Conservation (phyloP, 176 grass and related monocot genomes). For the Raddia guianensis region DNA sequence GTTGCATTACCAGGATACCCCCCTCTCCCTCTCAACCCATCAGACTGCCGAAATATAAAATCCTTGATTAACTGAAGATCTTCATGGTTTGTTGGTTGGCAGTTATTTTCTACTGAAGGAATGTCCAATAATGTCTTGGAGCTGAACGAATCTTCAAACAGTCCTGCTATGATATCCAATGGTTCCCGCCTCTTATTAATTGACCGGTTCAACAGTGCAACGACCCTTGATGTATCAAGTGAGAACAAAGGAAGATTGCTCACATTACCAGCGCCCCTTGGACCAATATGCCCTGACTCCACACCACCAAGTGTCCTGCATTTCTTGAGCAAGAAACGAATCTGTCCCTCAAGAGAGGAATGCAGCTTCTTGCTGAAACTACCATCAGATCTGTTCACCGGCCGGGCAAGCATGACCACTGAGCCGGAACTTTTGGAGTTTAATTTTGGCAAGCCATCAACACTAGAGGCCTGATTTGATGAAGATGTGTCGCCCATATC, state of each 20-base stretch:
- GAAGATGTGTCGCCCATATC: constrained; percentile 54
- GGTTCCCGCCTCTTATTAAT: constrained; percentile 65
- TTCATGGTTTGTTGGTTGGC: constrained; percentile 57
- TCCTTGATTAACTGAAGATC: constrained; percentile 89
- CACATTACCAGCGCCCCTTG: constrained; percentile 57
- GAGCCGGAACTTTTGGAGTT: constrained; percentile 58
- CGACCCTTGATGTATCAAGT: constrained; percentile 74
- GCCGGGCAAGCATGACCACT: constrained; percentile 59
- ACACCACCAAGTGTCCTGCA: constrained; percentile 54
- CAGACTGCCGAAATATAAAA: constrained; percentile 81
- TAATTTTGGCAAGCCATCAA: constrained; percentile 55
- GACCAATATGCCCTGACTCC: constrained; percentile 65
- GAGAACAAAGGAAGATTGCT: constrained; percentile 74
- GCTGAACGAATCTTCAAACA: constrained; percentile 63
- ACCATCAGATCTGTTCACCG: constrained; percentile 56
- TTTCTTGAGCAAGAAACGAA: constrained; percentile 84
- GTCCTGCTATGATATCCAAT: constrained; percentile 57
- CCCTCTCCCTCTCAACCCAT: constrained; percentile 73
- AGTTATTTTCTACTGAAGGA: constrained; percentile 67
- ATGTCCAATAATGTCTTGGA: constrained; percentile 64
- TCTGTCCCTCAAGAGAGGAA: constrained; percentile 77
- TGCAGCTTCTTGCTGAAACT: constrained; percentile 64
- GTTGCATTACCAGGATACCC: constrained; percentile 66
- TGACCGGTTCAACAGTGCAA: constrained; percentile 56
- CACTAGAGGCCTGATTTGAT: constrained; percentile 40